Conservation (phyloP, 352 stramenopile species). For the Pythium guiyangense region DNA sequence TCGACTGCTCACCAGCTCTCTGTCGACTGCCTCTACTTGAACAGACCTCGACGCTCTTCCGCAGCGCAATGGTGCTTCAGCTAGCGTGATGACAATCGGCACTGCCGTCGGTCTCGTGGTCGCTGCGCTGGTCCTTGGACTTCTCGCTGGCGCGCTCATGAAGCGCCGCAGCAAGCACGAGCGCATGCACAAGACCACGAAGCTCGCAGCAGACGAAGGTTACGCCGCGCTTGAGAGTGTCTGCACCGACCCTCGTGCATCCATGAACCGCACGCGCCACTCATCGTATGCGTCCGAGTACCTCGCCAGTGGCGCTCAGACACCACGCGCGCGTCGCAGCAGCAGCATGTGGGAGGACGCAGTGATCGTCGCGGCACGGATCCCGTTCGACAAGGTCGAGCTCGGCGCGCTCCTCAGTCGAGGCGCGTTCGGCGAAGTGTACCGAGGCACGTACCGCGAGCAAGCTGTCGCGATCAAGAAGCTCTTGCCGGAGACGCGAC, state of each 20-base stretch:
- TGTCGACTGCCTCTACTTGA: not conserved
- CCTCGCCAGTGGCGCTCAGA: not conserved
- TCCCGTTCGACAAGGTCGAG: constrained; percentile 33
- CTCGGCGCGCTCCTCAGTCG: constrained; percentile 26
- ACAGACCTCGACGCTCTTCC: no score
- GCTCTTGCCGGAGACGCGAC: constrained; percentile 32
- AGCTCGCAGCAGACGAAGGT: not conserved
- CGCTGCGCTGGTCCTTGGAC: constrained; percentile 6
- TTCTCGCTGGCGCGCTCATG: constrained; percentile 10
- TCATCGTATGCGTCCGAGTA: constrained; percentile 5
- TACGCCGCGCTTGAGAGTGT: constrained; percentile 9
- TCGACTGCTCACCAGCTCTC: not conserved
- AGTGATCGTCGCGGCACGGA: constrained; percentile 27
- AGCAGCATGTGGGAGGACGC: constrained; percentile 31
- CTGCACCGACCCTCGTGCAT: not conserved
- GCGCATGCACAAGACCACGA: not conserved
- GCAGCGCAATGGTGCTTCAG: no score
- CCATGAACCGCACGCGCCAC: constrained; percentile 9
- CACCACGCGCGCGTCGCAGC: not conserved
- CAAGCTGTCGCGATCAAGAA: constrained; percentile 36
- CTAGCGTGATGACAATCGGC: constrained; percentile 4
- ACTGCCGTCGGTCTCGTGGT: constrained; percentile 7
- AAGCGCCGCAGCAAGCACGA: constrained; percentile 4
- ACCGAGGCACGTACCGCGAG: constrained; percentile 24
- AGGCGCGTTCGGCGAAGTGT: constrained; percentile 36